Evolutionary conservation across 2,329 filamentous ascomycete genomes (phyloP).

Genomic region (Exophiala calicioides): DNA sequence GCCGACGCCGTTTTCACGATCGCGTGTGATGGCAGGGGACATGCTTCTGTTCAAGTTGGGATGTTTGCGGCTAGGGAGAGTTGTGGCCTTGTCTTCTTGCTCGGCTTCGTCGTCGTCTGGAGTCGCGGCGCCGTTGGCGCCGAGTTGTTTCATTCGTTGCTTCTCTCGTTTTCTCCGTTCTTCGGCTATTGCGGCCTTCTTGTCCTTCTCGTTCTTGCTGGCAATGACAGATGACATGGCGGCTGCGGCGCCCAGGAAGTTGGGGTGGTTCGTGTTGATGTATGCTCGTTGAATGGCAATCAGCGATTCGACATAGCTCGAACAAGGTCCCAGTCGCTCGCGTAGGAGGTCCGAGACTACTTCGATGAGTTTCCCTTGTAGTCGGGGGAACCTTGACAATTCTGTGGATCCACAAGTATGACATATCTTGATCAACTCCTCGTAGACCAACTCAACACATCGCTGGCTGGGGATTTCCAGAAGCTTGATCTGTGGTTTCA

Average conservation of each 20-base stretch:
- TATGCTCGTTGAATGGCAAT: constrained; percentile 98
- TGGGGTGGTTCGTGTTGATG: constrained; percentile 99
- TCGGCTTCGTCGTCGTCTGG: constrained; percentile 68
- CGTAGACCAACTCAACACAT: constrained; percentile 96
- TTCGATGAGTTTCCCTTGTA: constrained; percentile 96
- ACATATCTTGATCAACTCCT: constrained; percentile 98
- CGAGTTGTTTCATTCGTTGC: constrained; percentile 78
- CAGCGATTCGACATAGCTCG: constrained; percentile 89
- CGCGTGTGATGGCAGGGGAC: constrained; percentile 71
- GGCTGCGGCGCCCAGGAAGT: constrained; percentile 93
- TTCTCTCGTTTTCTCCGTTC: constrained; percentile 85
- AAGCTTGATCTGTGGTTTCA: constrained; percentile 98
- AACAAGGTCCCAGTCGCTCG: constrained; percentile 86
- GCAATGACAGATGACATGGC: constrained; percentile 97
- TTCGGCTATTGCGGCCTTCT: constrained; percentile 74
- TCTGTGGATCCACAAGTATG: constrained; percentile 97
- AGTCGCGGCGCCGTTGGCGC: constrained; percentile 70
- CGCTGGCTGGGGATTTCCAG: constrained; percentile 92
- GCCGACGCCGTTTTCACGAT: constrained; percentile 61
- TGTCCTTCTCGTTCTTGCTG: constrained; percentile 91
- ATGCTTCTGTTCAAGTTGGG: constrained; percentile 69
- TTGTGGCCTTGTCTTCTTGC: constrained; percentile 56
- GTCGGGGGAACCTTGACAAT: constrained; percentile 82
- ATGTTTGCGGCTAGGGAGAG: constrained; percentile 63
- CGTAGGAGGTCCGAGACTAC: constrained; percentile 94